Conservation (phyloP, 2,329 filamentous ascomycete species). For the Ceratocystiopsis minuta region DNA sequence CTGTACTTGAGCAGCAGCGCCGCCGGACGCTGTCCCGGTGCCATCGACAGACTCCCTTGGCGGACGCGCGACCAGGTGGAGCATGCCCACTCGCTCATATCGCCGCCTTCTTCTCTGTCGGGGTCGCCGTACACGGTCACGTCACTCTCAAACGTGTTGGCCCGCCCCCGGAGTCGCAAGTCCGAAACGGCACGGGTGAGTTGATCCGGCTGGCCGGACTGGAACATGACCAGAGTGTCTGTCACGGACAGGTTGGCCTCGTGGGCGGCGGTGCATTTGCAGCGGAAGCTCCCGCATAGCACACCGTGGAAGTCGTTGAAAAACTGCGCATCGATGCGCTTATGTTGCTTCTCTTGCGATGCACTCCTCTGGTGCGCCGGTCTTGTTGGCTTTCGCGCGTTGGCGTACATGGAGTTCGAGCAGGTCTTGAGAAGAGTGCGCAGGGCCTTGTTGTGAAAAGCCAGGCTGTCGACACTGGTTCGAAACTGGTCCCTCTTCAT, state of each 20-base stretch:
- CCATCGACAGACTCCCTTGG: slow-evolving; percentile 2
- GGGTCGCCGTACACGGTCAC: slow-evolving; percentile 1
- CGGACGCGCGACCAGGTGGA: slow-evolving; percentile 5
- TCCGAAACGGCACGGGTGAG: slow-evolving; percentile 1
- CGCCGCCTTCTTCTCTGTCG: slow-evolving; percentile 3
- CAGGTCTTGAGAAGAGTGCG: slow-evolving; percentile 5
- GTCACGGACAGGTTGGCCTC: slow-evolving; percentile 8
- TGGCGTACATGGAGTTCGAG: slow-evolving; percentile 5
- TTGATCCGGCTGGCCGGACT: neutral
- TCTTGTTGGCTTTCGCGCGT: neutral
- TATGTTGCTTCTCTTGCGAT: slow-evolving; percentile 3
- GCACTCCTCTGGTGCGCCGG: neutral
- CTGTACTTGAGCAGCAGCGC: slow-evolving; percentile 8
- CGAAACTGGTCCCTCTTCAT: slow-evolving; percentile 6
- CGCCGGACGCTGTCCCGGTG: neutral
- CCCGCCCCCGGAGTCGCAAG: slow-evolving; percentile 2
- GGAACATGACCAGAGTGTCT: slow-evolving; percentile 7
- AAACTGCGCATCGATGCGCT: slow-evolving; percentile 3
- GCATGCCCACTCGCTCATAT: slow-evolving; percentile 5
- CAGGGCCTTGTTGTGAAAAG: slow-evolving; percentile 3
- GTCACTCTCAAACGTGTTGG: slow-evolving; percentile 4
- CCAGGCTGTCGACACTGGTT: slow-evolving; percentile 2
- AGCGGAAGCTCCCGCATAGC: slow-evolving; percentile 6
- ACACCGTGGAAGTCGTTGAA: slow-evolving; percentile 7
- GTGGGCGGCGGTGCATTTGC: slow-evolving; percentile 5